Conservation (phyloP, 768 basidiomycete genomes). For the Tricholoma saponaceum region DNA sequence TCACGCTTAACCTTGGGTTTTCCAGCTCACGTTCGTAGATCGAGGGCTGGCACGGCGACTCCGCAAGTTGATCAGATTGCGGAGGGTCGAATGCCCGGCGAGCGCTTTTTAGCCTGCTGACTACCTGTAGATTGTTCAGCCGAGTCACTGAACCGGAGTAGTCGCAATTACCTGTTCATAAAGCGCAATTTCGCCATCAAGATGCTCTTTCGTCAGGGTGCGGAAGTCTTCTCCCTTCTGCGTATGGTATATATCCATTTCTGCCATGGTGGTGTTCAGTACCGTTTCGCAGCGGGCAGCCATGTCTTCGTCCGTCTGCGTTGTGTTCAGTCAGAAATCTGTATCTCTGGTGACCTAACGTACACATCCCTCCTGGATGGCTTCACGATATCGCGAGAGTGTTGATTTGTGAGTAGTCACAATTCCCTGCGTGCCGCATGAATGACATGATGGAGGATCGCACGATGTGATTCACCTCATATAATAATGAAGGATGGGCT, state of each 20-base stretch:
- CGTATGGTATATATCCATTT: constrained; percentile 75
- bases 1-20: constrained; percentile 41
- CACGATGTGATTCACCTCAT: constrained; percentile 44
- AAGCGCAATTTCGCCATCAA: constrained; percentile 74
- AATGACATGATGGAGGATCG: neutral
- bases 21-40: constrained; percentile 75
- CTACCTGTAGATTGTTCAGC: constrained; percentile 32
- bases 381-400: constrained; percentile 59
- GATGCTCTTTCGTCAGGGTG: constrained; percentile 54
- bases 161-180: constrained; percentile 56
- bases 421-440: constrained; percentile 42
- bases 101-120: constrained; percentile 55
- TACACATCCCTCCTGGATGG: constrained; percentile 35
- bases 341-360: constrained; percentile 8
- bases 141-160: neutral
- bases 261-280: constrained; percentile 83
- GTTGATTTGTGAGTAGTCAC: constrained; percentile 76
- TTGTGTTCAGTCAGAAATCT: neutral
- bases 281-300: constrained; percentile 82
- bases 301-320: constrained; percentile 58
- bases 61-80: constrained; percentile 42
- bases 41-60: constrained; percentile 56
- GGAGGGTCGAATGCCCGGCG: constrained; percentile 50
- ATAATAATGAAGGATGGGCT: constrained; percentile 70
- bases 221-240: constrained; percentile 73